Evolutionary conservation across 495 filamentous ascomycete genomes (phyloP), one percentile per base, ranked within the genome.

Genomic region (Penicillium paxilli): DNA sequence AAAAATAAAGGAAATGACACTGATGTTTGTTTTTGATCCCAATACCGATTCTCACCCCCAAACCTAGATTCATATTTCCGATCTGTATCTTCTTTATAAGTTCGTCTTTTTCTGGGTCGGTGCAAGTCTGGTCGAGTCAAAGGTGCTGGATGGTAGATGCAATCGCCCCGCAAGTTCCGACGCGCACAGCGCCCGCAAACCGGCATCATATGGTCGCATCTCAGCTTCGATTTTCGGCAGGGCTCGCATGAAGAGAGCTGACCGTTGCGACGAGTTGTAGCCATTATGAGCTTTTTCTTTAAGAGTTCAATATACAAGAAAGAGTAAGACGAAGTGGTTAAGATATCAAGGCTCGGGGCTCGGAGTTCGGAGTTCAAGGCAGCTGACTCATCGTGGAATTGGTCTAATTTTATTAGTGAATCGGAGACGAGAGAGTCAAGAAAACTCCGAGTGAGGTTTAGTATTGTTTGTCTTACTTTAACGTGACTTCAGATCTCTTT

Each of bases 181-280:
- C 58, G 57, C 0, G 45, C 44, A 53, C 60, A 73, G 51, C 49
- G 63, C 37, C 59, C 62, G 57, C 62, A 72, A 12, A 45, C 56
- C 10, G 55, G 76, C 16, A 55, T 52, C 9, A 40, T 26, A 28
- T 77, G 74, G 44, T 77, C 71, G 49, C 73, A 77, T 37, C 70
- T 65, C 17, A 77, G 51, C 49, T 79, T 77, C 10, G 69, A 68
- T 52, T 68, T 76, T 3, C 74, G 68, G 44, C 74, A 79, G 17
- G 74, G 69, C 64, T 79, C 71, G 48, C 74, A 79, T 0, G 72
- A 74, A 38, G 70, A 66, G 23, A 66, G 51, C 32, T 73, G 70
- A 2, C 75, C 72, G 57, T 76, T 78, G 8, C 72, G 66, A 3
- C 72, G 66, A 24, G 57, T 62, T 3, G 56, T 53, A 20, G 54